Base-by-base conservation (phyloP, 225 moss, liverwort and hornwort genomes). In the Marchantia paleacea region DNA sequence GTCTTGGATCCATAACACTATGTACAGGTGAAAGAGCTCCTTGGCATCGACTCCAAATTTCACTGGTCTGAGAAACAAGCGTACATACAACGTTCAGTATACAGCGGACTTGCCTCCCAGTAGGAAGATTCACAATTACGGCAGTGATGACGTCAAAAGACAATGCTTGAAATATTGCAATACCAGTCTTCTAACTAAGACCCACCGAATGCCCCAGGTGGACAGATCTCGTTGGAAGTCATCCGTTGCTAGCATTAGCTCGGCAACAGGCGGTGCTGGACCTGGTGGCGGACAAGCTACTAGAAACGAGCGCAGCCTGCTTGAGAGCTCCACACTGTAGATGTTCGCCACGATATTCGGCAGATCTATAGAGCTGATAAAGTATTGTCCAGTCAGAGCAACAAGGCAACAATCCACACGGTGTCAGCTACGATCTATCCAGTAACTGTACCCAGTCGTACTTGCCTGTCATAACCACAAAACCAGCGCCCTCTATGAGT, bases 1-100 rank as follows among this genome's bases (percentile, higher is more conserved):
- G 86, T 97, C 97, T 83, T 95, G 97, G 80, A 97, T 95, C 94
- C 97, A 97, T 64, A 97, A 87, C 26, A 97, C 97, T 75, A 95
- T 90, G 54, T 97, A 97, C 64, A 97, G 66, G 85, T 97, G 94
- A 80, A 97, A 97, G 3, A 97, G 83, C 7, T 93, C 94, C 75
- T 91, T 93, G 67, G 94, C 92, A 84, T 94, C 91, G 49, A 94
- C 89, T 55, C 97, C 96, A 86, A 90, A 90, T 87, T 91, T 92
- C 16, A 88, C 89, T 69, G 90, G 86, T 73, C 97, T 97, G 92
- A 73, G 76, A 73, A 69, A 47, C 24, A n/a, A 61, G 25, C 24
- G 51, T 12, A 22, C 12, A 55, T 22, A 20, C 49, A 51, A n/a
- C 20, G 10, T 39, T 67, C 3, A 6, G 39, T 48, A 39, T 0